Percentiles rank a stretch among this genome's conserved stretches.
phyloP scores from a whole-genome alignment of 1,284 basidiomycete species.

The Pterulicium gracile region DNA sequence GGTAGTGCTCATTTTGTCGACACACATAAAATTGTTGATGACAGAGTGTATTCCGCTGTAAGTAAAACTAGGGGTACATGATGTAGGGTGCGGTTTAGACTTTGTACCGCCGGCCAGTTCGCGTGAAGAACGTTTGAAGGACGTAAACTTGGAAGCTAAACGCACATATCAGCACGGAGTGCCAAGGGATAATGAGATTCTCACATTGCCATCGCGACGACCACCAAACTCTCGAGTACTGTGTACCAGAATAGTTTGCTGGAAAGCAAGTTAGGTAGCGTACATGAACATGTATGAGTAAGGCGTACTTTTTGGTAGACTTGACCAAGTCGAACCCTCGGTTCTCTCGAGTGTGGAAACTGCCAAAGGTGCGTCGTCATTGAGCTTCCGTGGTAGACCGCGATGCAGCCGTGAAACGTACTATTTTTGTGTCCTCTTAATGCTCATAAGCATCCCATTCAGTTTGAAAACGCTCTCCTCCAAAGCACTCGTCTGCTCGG shows the following conservation, averaged over 20 bases:
- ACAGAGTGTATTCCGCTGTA: too few species aligned
- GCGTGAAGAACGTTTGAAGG: conserved; percentile 88
- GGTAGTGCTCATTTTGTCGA: too few species aligned
- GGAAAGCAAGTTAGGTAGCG: conserved; percentile 16
- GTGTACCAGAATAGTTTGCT: conserved; percentile 90
- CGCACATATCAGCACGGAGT: conserved; percentile 5
- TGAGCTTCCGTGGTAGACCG: conserved; percentile 5
- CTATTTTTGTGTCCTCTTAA: conserved; percentile 90
- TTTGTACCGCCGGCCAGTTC: conserved; percentile 77
- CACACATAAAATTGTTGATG: too few species aligned
- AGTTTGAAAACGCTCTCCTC: conserved; percentile 92
- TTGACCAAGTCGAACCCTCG: conserved; percentile 73
- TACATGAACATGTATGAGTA: conserved; percentile 10
- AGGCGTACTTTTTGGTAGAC: conserved; percentile 61
- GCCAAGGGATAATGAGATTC: conserved; percentile 20
- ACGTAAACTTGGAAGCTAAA: conserved; percentile 81
- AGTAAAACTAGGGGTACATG: too few species aligned
- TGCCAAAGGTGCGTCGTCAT: conserved; percentile 17
- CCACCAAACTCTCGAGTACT: conserved; percentile 62
- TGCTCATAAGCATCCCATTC: conserved; percentile 73
- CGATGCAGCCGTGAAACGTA: conserved; percentile 24
- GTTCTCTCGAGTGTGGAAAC: conserved; percentile 76
- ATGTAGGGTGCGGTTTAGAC: conserved; percentile 40
- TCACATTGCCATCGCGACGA: conserved; percentile 76
- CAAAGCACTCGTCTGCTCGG: conserved; percentile 82